These are phyloP conservation scores for Ophiostoma novo-ulmi DNA, from an alignment of 2,329 filamentous ascomycete species.

Conservation along the genomic window DNA sequence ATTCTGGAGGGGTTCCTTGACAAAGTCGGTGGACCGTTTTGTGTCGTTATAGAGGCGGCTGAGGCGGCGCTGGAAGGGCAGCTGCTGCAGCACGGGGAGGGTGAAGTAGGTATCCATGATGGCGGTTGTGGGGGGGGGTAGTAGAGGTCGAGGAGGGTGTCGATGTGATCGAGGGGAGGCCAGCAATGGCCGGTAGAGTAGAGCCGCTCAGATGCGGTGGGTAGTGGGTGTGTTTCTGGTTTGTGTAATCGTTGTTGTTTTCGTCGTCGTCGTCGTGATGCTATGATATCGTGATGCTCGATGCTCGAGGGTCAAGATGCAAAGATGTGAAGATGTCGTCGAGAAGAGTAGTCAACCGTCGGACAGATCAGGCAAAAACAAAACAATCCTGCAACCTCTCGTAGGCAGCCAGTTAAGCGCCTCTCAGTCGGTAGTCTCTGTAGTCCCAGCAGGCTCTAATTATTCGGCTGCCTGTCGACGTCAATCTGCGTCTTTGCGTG, in stretches of 20 bases:
- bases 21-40: conserved; percentile 70
- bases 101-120: conserved; percentile 50
- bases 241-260: neutral
- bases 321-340: neutral
- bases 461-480: conserved; percentile 6
- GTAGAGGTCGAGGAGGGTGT: neutral
- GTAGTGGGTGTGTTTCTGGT: neutral
- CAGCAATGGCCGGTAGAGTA: neutral
- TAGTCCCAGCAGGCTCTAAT: neutral
- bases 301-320: neutral
- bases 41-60: conserved; percentile 75
- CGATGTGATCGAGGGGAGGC: neutral
- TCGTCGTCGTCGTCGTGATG: neutral
- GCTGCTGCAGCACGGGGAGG: conserved; percentile 45
- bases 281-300: neutral
- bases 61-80: conserved; percentile 57
- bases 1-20: conserved; percentile 59
- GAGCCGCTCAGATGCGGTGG: neutral
- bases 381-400: neutral
- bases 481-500: neutral
- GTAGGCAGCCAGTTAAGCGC: neutral
- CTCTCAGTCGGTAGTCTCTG: neutral
- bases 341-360: neutral
- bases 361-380: neutral
- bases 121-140: neutral